Conservation (phyloP, 768 basidiomycete genomes). For the Suillus discolor region DNA sequence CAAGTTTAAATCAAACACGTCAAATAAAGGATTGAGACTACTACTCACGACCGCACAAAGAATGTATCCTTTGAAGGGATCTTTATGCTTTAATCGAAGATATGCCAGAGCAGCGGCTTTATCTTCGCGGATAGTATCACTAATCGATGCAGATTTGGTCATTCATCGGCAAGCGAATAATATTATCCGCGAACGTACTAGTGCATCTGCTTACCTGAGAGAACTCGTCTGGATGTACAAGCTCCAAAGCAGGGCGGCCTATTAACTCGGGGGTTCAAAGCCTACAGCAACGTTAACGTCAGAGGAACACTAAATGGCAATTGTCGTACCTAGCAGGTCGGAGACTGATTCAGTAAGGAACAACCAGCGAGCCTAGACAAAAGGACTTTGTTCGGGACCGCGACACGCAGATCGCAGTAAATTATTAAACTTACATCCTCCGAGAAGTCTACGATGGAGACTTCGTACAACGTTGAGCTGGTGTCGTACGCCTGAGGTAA, state of each 20-base stretch:
- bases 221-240: slow-evolving; percentile 83
- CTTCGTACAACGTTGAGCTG: slow-evolving; percentile 38
- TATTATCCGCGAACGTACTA: slow-evolving; percentile 48
- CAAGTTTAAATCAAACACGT: slow-evolving; percentile 11
- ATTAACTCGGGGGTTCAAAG: slow-evolving; percentile 74
- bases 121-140: slow-evolving; percentile 76
- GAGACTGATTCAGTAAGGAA: slow-evolving; percentile 67
- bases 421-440: slow-evolving; percentile 52
- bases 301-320: not conserved
- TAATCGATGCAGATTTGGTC: slow-evolving; percentile 26
- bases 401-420: not conserved
- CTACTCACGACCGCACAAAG: slow-evolving; percentile 71
- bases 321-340: slow-evolving; percentile 58
- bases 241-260: slow-evolving; percentile 67
- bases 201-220: slow-evolving; percentile 64
- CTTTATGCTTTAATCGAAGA: slow-evolving; percentile 78
- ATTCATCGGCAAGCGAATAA: not conserved
- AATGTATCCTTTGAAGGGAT: slow-evolving; percentile 74
- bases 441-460: slow-evolving; percentile 82
- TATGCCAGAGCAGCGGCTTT: slow-evolving; percentile 81
- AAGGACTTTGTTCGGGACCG: slow-evolving; percentile 10
- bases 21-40: not conserved
- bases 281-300: slow-evolving; percentile 42
- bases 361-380: slow-evolving; percentile 60
- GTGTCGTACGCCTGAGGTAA: slow-evolving; percentile 4